These are phyloP conservation scores for Theobroma cacao DNA, from an alignment of 345 rosid species.

Conservation along the genomic window DNA sequence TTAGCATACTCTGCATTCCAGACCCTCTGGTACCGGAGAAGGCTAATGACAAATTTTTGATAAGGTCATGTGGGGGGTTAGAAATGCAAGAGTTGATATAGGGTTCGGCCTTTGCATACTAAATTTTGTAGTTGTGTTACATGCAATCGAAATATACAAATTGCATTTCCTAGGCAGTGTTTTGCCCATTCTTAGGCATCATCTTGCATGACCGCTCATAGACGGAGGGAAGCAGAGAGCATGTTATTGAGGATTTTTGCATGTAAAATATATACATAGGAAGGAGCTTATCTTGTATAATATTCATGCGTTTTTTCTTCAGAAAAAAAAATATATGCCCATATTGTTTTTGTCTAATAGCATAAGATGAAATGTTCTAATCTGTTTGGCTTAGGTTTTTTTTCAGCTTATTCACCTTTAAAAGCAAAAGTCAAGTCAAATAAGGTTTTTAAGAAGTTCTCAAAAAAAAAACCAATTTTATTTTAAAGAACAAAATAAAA, in stretches of 20 bases:
- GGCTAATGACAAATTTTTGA: conserved; percentile 4
- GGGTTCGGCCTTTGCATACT: not conserved
- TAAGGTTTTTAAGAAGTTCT: too few species aligned
- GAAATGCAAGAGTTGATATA: conserved; percentile 2
- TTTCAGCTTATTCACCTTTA: too few species aligned
- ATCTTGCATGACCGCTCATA: not conserved
- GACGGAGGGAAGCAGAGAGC: not conserved
- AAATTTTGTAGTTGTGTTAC: not conserved
- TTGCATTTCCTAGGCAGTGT: not conserved
- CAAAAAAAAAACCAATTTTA: too few species aligned
- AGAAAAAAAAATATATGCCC: not conserved
- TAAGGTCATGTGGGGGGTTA: not conserved
- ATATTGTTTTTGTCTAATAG: not conserved
- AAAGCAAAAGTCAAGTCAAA: too few species aligned
- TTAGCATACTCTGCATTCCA: not conserved
- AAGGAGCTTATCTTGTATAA: not conserved
- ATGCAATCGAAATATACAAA: not conserved
- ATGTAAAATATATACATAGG: not conserved
- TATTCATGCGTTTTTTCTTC: not conserved
- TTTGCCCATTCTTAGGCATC: not conserved
- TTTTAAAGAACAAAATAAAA: too few species aligned
- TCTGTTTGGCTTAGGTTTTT: too few species aligned
- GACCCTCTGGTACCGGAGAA: conserved; percentile 2
- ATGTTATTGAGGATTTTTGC: not conserved
- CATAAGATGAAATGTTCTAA: not conserved